A percentile compares a stretch with the other conserved stretches of the same genome.
These are phyloP conservation scores for Ophiostoma sp. DNA, from an alignment of 2,329 filamentous ascomycete genomes.

Conservation along the genomic window DNA sequence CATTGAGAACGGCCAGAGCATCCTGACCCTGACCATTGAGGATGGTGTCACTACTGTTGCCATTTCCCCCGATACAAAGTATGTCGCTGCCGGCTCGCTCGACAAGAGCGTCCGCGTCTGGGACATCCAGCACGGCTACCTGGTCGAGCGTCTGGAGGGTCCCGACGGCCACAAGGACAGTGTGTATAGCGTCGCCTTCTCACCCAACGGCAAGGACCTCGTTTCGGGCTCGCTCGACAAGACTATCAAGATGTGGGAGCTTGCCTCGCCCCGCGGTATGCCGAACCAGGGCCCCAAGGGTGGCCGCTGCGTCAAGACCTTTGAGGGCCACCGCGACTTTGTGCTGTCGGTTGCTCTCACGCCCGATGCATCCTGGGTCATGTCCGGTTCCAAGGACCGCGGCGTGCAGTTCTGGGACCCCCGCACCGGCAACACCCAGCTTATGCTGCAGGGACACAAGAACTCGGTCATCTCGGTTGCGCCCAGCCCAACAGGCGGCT, in stretches of 20 bases:
- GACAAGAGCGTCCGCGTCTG: constrained; percentile 98
- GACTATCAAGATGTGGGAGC: constrained; percentile 99
- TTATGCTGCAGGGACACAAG: constrained; percentile 98
- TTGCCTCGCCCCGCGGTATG: constrained; percentile 65
- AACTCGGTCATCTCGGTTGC: constrained; percentile 98
- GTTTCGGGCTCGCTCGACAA: constrained; percentile 94
- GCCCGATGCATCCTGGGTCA: constrained; percentile 89
- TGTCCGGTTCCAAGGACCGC: constrained; percentile 94
- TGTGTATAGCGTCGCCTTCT: constrained; percentile 94
- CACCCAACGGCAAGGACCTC: constrained; percentile 84
- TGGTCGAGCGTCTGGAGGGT: constrained; percentile 87
- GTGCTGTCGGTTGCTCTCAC: constrained; percentile 93
- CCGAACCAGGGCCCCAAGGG: constrained; percentile 67
- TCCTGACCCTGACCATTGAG: constrained; percentile 84
- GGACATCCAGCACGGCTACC: constrained; percentile 80
- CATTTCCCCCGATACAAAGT: constrained; percentile 91
- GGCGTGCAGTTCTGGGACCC: constrained; percentile 99
- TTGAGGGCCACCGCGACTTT: constrained; percentile 97
- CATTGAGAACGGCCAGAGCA: constrained; percentile 75
- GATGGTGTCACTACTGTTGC: constrained; percentile 97
- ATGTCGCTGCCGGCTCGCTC: constrained; percentile 87
- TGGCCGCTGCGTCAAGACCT: constrained; percentile 92
- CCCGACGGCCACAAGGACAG: constrained; percentile 94
- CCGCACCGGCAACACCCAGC: constrained; percentile 82
- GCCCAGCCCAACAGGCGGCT: constrained; percentile 78